Evolutionary conservation across 2,329 filamentous ascomycete species (phyloP).

Genomic region (Aspergillus thermomutatus): DNA sequence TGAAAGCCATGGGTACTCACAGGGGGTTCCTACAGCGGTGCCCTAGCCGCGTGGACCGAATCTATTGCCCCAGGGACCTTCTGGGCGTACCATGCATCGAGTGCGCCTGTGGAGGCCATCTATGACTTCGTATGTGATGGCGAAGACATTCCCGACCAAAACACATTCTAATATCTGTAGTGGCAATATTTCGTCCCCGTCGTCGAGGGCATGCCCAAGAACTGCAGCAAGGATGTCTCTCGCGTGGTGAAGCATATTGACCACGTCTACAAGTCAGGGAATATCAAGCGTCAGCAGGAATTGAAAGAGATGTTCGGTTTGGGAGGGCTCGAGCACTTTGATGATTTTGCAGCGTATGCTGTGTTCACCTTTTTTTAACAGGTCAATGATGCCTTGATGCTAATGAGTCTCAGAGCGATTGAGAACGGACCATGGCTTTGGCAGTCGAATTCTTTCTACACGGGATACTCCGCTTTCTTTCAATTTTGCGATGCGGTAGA

Average conservation of each 20-base stretch:
- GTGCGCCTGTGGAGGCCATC: conserved; percentile 55
- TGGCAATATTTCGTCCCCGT: conserved; percentile 59
- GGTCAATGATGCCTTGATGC: not conserved
- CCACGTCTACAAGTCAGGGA: conserved; percentile 43
- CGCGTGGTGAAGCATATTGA: conserved; percentile 56
- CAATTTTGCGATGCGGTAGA: conserved; percentile 52
- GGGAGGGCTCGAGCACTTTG: conserved; percentile 47
- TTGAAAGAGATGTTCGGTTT: conserved; percentile 55
- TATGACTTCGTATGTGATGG: conserved; percentile 45
- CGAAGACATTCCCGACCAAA: not conserved
- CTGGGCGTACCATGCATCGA: conserved; percentile 59
- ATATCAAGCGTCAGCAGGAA: conserved; percentile 37
- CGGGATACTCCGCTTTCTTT: conserved; percentile 46
- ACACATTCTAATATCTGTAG: conserved; percentile 8
- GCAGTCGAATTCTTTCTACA: conserved; percentile 53
- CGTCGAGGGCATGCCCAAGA: conserved; percentile 56
- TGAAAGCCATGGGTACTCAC: conserved; percentile 53
- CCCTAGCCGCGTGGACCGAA: conserved; percentile 55
- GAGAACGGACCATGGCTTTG: conserved; percentile 57
- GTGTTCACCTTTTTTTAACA: not conserved
- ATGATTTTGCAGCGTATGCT: conserved; percentile 49
- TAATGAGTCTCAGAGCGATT: conserved; percentile 38
- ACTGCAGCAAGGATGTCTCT: conserved; percentile 54
- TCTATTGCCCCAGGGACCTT: conserved; percentile 53
- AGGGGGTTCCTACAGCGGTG: conserved; percentile 57